These are phyloP conservation scores for Gautieria morchelliformis DNA, from an alignment of 768 basidiomycete species.

Conservation along the genomic window DNA sequence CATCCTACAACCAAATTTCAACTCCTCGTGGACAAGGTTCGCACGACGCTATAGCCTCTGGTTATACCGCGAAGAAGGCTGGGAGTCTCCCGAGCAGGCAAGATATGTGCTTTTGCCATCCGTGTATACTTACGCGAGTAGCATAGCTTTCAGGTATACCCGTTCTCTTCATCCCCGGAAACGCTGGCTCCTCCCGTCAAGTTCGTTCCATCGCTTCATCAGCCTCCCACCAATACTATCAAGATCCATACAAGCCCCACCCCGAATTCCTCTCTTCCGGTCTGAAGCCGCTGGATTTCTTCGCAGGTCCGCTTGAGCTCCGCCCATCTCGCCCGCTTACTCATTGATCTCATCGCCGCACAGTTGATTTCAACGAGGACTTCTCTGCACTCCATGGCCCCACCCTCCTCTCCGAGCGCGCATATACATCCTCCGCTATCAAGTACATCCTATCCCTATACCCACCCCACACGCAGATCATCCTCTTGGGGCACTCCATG, in stretches of 20 bases:
- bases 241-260: conserved; percentile 41
- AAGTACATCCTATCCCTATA: conserved; percentile 75
- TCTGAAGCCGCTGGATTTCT: conserved; percentile 69
- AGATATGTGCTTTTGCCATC: conserved; percentile 5
- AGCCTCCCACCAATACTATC: conserved; percentile 70
- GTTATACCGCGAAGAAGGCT: conserved; percentile 83
- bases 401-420: conserved; percentile 74
- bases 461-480: conserved; percentile 48
- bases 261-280: conserved; percentile 38
- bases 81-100: conserved; percentile 58
- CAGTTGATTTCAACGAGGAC: conserved; percentile 96
- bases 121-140: neutral
- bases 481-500: conserved; percentile 93
- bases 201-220: conserved; percentile 92
- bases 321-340: neutral
- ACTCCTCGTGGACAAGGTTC: conserved; percentile 61
- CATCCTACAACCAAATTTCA: conserved; percentile 57
- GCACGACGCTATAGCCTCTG: conserved; percentile 73
- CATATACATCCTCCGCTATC: conserved; percentile 64
- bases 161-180: conserved; percentile 95
- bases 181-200: conserved; percentile 91
- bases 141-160: conserved; percentile 49
- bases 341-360: neutral
- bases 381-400: conserved; percentile 90
- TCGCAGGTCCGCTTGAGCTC: conserved; percentile 48